phyloP scores from a whole-genome alignment of 108 stramenopile genomes.

The Hondaea fermentalgiana region DNA sequence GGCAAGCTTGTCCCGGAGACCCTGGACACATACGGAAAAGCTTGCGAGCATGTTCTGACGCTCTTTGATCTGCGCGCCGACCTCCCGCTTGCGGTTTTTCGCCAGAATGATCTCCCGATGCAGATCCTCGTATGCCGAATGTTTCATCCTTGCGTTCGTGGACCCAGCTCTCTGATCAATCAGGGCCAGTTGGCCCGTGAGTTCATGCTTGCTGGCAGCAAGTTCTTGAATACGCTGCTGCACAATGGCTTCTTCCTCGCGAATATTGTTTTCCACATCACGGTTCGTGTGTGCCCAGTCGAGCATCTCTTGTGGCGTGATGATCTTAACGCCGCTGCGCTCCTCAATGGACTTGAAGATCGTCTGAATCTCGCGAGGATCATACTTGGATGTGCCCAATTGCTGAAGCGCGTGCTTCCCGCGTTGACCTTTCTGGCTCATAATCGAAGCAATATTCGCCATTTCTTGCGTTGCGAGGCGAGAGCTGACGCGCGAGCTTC shows the following conservation, averaged over 20 bases:
- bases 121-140: background rate
- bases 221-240: background rate
- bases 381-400: background rate
- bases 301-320: constrained; percentile 3
- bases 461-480: background rate
- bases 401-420: background rate
- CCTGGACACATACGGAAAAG: background rate
- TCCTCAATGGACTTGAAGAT: constrained; percentile 3
- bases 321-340: background rate
- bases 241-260: background rate
- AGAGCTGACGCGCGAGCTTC: background rate
- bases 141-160: background rate
- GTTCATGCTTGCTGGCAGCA: background rate
- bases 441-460: background rate
- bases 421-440: background rate
- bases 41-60: background rate
- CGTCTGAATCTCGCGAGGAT: background rate
- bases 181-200: background rate
- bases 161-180: background rate
- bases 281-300: constrained; percentile 14
- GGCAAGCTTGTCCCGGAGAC: background rate
- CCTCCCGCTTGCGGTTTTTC: background rate
- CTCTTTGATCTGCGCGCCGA: background rate
- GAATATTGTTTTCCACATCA: background rate
- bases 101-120: background rate